A percentile compares a stretch with the other conserved stretches of the same genome.
Conservation (phyloP, 2,329 filamentous ascomycete species). For the Falciphora oryzae region DNA sequence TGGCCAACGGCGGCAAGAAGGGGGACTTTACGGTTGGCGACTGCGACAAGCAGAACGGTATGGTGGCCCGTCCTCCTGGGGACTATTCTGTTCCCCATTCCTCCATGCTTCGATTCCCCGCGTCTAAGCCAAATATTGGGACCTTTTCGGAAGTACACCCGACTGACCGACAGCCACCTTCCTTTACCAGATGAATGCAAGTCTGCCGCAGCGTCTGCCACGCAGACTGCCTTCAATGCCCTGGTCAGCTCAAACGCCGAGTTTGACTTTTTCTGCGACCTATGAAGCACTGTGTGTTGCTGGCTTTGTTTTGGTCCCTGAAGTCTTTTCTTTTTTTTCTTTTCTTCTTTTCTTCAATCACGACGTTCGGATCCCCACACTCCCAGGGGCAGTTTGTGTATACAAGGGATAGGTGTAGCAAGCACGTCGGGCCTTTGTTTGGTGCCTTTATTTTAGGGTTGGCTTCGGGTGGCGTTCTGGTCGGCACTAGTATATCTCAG, state of each 20-base stretch:
- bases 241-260: slow-evolving; percentile 35
- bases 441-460: neutral
- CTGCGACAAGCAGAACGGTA: slow-evolving; percentile 41
- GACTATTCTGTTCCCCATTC: neutral
- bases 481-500: neutral
- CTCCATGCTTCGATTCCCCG: neutral
- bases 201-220: slow-evolving; percentile 22
- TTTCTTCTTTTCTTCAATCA: no score
- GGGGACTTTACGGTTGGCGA: slow-evolving; percentile 32
- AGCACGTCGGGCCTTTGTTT: neutral
- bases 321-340: neutral
- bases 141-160: neutral
- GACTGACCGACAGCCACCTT: neutral
- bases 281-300: slow-evolving; percentile 18
- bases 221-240: slow-evolving; percentile 24
- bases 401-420: neutral
- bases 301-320: neutral
- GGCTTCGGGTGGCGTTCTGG: neutral
- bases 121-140: neutral
- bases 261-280: slow-evolving; percentile 42
- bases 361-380: no score
- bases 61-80: neutral
- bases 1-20: slow-evolving; percentile 30
- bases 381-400: no score
- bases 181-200: slow-evolving; percentile 34